Base-by-base conservation (phyloP, 345 rosid species). In the Pelargonium nanum region DNA sequence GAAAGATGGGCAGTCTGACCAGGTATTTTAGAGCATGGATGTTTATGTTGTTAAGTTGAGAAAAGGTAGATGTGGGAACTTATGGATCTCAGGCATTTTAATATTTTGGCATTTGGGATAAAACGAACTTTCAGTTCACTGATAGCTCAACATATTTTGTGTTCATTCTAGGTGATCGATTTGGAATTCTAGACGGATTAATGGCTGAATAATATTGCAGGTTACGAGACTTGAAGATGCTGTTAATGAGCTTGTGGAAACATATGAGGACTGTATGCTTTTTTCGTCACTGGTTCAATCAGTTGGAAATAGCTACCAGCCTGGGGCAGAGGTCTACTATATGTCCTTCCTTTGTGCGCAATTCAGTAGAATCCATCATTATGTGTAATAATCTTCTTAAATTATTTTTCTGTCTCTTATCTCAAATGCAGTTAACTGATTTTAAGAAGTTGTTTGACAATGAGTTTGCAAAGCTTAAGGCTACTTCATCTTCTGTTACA, bases 211-310 rank as follows among this genome's bases (percentile, higher is more conserved):
- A 54, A 63, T 23, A 51, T 51, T 69, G 55, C 73, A 92, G 98
- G 91, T 85, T 73, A 85, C 81, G 70, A 82, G 82, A 59, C 83
- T 92, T 59, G 96, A 89, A 64, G 72, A 72, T 58, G 79, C 87
- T 26, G 86, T 79, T 56, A 75, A 64, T 61, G 89, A 85, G 74
- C 73, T 87, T 70, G 61, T 80, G 61, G 77, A 70, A 60, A 60
- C 83, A 59, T 81, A 60, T 58, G 85, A 80, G 64, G 76, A 83
- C 32, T 80, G 85, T 70, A 64, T 62, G 53, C 65, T 58, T 26
- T 69, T 70, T 64, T 80, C 88, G 12, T 62, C 83, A 30, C 85
- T 87, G 13, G 77, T 89, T 73, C 78, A 78, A 57, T 77, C 86
- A 16, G 78, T 83, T 65, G 93, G 79, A 24, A 79, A 84, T 60